These are phyloP conservation scores for Vaccinium vitisidaea DNA, from an alignment of 148 eudicot genomes.

Conservation along the genomic window DNA sequence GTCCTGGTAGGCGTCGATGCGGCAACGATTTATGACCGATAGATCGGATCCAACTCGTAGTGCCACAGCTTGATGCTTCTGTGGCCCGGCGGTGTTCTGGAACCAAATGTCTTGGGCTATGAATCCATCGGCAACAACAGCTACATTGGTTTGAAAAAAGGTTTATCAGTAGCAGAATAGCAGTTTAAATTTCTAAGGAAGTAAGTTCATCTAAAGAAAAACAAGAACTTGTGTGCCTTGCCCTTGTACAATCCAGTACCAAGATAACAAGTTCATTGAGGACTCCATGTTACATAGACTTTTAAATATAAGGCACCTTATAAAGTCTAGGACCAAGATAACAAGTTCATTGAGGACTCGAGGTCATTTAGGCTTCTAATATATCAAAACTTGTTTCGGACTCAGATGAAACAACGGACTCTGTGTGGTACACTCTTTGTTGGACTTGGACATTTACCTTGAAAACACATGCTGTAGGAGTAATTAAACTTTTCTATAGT, in stretches of 20 bases:
- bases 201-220: neutral
- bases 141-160: slow-evolving; percentile 17
- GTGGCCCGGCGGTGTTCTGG: slow-evolving; percentile 41
- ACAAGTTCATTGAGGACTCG: neutral
- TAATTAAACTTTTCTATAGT: too few relatives aligned
- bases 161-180: neutral
- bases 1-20: slow-evolving; percentile 41
- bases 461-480: neutral
- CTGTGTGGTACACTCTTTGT: neutral
- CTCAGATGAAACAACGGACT: neutral
- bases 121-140: slow-evolving; percentile 40
- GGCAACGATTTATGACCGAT: slow-evolving; percentile 42
- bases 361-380: neutral
- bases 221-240: neutral
- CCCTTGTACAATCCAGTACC: neutral
- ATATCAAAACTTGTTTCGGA: neutral
- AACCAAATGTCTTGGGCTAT: slow-evolving; percentile 40
- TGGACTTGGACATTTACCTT: neutral
- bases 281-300: neutral
- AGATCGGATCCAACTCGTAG: slow-evolving; percentile 40
- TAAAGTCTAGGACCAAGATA: too few relatives aligned
- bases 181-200: neutral
- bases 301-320: too few relatives aligned
- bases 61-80: slow-evolving; percentile 45
- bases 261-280: neutral